phyloP scores from a whole-genome alignment of 2,329 filamentous ascomycete genomes.

The Calonectria hongkongensis region DNA sequence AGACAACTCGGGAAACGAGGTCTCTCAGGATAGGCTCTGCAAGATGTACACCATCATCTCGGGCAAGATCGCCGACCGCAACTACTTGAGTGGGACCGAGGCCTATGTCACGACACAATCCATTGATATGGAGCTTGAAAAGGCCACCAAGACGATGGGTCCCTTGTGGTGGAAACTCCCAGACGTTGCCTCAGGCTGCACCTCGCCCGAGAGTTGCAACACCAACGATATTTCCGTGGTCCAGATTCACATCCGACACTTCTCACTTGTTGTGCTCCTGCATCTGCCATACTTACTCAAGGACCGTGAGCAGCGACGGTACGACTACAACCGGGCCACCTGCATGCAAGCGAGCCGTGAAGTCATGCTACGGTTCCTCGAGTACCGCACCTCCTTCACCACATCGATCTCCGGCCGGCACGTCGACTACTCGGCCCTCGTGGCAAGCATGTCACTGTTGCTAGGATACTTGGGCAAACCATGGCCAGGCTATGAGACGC shows the following conservation, averaged over 20 bases:
- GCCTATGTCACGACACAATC: slow-evolving; percentile 64
- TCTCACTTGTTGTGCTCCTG: slow-evolving; percentile 70
- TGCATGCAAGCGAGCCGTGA: slow-evolving; percentile 71
- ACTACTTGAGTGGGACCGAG: slow-evolving; percentile 60
- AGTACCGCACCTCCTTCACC: slow-evolving; percentile 61
- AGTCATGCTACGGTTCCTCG: slow-evolving; percentile 68
- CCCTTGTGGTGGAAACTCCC: slow-evolving; percentile 69
- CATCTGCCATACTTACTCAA: slow-evolving; percentile 74
- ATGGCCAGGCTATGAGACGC: slow-evolving; percentile 52
- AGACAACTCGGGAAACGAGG: slow-evolving; percentile 53
- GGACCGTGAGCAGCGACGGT: slow-evolving; percentile 64
- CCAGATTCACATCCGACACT: slow-evolving; percentile 70
- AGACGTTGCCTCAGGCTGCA: slow-evolving; percentile 49
- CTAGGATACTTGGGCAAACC: slow-evolving; percentile 68
- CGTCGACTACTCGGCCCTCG: slow-evolving; percentile 71
- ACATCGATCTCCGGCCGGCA: slow-evolving; percentile 60
- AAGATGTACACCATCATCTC: slow-evolving; percentile 65
- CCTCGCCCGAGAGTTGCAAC: slow-evolving; percentile 43
- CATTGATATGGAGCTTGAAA: slow-evolving; percentile 69
- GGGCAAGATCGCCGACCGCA: slow-evolving; percentile 68
- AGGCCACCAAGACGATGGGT: slow-evolving; percentile 63
- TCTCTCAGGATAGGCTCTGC: slow-evolving; percentile 66
- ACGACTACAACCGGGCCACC: slow-evolving; percentile 65
- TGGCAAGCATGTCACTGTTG: slow-evolving; percentile 70
- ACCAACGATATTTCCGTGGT: slow-evolving; percentile 55